Conservation (phyloP, 352 stramenopile genomes). For the Pythium phragmitis region DNA sequence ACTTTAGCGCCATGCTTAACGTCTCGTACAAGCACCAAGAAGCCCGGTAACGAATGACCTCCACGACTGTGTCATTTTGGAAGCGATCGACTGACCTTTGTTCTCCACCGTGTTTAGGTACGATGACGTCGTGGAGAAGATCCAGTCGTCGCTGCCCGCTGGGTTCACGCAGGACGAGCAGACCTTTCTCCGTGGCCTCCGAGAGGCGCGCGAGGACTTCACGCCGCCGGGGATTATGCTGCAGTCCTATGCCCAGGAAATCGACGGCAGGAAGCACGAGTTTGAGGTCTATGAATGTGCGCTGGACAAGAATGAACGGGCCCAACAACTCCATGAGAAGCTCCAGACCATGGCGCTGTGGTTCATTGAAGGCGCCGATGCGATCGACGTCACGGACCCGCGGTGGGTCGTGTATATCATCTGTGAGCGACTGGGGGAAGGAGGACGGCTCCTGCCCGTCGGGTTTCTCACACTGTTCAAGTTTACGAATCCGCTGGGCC, state of each 20-base stretch:
- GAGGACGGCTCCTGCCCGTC: slow-evolving; percentile 37
- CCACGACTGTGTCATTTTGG: neutral
- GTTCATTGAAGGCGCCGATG: slow-evolving; percentile 87
- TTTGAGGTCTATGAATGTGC: slow-evolving; percentile 76
- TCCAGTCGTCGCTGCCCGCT: slow-evolving; percentile 43
- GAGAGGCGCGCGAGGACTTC: slow-evolving; percentile 27
- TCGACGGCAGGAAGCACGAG: slow-evolving; percentile 23
- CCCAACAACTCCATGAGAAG: slow-evolving; percentile 58
- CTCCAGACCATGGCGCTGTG: slow-evolving; percentile 74
- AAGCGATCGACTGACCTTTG: neutral
- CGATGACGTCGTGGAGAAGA: slow-evolving; percentile 49
- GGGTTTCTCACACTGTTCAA: slow-evolving; percentile 84
- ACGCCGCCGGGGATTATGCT: slow-evolving; percentile 42
- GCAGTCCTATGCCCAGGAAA: slow-evolving; percentile 35
- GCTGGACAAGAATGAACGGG: slow-evolving; percentile 50
- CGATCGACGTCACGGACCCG: slow-evolving; percentile 68
- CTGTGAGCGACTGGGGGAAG: slow-evolving; percentile 45
- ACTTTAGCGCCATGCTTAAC: slow-evolving; percentile 61
- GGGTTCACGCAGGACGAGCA: slow-evolving; percentile 38
- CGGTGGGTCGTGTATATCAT: slow-evolving; percentile 80
- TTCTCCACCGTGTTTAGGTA: slow-evolving; percentile 27
- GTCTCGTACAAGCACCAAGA: slow-evolving; percentile 56
- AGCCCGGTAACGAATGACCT: slow-evolving; percentile 25
- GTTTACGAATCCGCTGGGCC: slow-evolving; percentile 73
- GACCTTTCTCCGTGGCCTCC: slow-evolving; percentile 34